Conservation (phyloP, 2,329 filamentous ascomycete species). For the Diaporthe eres region DNA sequence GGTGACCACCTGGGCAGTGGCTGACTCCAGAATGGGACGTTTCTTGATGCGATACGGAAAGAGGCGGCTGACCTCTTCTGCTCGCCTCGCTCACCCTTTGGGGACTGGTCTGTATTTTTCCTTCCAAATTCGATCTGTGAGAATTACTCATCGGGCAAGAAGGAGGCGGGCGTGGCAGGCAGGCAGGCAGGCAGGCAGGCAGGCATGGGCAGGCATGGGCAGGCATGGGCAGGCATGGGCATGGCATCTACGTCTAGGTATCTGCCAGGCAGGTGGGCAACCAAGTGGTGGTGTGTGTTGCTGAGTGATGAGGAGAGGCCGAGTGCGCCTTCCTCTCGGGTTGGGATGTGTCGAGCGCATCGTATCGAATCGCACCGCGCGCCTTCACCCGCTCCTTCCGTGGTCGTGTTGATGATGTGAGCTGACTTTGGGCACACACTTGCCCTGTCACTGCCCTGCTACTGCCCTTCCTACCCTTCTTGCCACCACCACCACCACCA, state of each 20-base stretch:
- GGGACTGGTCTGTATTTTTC: background rate
- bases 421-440: slow-evolving; percentile 9
- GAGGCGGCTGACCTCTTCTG: slow-evolving; percentile 18
- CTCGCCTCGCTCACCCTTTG: background rate
- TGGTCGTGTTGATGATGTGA: slow-evolving; percentile 37
- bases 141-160: slow-evolving; percentile 32
- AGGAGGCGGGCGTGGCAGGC: background rate
- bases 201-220: too few relatives aligned
- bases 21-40: slow-evolving; percentile 7
- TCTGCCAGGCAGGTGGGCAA: background rate
- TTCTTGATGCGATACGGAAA: slow-evolving; percentile 4
- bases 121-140: background rate
- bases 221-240: background rate
- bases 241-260: background rate
- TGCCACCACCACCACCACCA: slow-evolving; percentile 8
- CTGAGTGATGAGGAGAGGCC: background rate
- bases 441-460: background rate
- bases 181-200: too few relatives aligned
- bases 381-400: slow-evolving; percentile 28
- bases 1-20: too few relatives aligned
- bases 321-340: slow-evolving; percentile 23
- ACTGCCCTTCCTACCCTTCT: background rate
- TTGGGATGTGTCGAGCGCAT: slow-evolving; percentile 2
- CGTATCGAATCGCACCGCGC: slow-evolving; percentile 8
- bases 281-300: slow-evolving; percentile 4